These are phyloP conservation scores for Astrocystis sublimbata DNA, from an alignment of 495 filamentous ascomycete genomes.

Conservation along the genomic window DNA sequence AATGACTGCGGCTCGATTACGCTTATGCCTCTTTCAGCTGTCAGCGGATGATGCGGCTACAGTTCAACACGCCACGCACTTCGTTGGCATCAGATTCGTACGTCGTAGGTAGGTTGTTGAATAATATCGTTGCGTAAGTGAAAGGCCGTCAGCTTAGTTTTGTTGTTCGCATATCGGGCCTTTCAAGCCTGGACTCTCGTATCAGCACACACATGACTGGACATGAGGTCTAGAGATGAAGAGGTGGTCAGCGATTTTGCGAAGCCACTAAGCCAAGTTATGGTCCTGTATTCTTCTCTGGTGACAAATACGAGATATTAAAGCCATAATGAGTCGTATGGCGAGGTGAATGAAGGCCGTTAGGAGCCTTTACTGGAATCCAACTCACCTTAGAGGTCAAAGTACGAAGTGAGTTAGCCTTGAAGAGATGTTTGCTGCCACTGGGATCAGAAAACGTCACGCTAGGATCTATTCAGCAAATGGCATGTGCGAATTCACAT, in stretches of 20 bases:
- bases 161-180: not conserved
- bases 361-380: too few species aligned
- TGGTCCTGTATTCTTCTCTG: not conserved
- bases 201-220: not conserved
- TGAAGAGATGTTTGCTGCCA: too few species aligned
- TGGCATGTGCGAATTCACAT: too few species aligned
- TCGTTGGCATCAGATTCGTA: not conserved
- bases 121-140: not conserved
- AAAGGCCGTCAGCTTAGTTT: not conserved
- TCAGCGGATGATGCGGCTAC: not conserved
- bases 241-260: not conserved
- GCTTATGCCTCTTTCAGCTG: conserved; percentile 3
- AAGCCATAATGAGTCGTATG: not conserved
- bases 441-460: too few species aligned
- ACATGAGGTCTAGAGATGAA: not conserved
- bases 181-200: not conserved
- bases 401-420: too few species aligned
- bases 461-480: too few species aligned
- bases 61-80: not conserved
- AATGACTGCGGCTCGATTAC: not conserved
- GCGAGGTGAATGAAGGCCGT: too few species aligned
- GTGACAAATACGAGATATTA: not conserved
- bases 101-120: not conserved
- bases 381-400: too few species aligned
- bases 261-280: not conserved